phyloP scores from a whole-genome alignment of 1,284 basidiomycete genomes.

The Microbotryum scabiosae region DNA sequence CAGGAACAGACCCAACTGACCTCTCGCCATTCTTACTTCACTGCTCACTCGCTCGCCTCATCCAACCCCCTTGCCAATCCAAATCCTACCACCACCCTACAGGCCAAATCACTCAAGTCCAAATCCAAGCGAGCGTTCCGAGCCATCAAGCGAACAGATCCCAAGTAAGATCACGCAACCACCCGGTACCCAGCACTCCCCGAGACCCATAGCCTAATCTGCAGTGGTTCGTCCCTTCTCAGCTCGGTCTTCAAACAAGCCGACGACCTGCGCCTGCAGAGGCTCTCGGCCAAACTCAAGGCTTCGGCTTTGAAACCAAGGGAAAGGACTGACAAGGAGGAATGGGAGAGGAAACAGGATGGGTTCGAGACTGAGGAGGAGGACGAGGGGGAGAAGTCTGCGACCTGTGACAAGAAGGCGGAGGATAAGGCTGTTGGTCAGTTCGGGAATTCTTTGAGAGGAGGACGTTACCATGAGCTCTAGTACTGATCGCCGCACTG shows the following conservation, averaged over 20 bases:
- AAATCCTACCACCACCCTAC: slow-evolving; percentile 17
- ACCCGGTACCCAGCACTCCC: neutral
- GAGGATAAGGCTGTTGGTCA: slow-evolving; percentile 39
- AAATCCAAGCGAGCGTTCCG: slow-evolving; percentile 80
- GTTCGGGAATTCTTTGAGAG: neutral
- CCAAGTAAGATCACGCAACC: slow-evolving; percentile 52
- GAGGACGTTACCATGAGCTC: neutral
- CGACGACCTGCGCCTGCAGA: slow-evolving; percentile 71
- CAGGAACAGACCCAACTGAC: too few species aligned
- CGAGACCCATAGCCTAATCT: neutral
- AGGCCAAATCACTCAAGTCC: slow-evolving; percentile 89
- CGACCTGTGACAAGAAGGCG: slow-evolving; percentile 41
- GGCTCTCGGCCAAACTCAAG: slow-evolving; percentile 62
- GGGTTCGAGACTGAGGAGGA: slow-evolving; percentile 43
- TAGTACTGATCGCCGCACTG: neutral
- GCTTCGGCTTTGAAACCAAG: slow-evolving; percentile 40
- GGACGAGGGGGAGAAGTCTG: slow-evolving; percentile 35
- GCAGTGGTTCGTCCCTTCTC: neutral
- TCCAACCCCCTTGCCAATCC: neutral
- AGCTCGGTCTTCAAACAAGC: slow-evolving; percentile 50
- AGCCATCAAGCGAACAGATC: slow-evolving; percentile 70
- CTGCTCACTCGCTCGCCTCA: neutral
- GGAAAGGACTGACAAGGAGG: slow-evolving; percentile 38
- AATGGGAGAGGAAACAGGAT: slow-evolving; percentile 36
- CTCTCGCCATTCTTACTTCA: neutral